phyloP scores from a whole-genome alignment of 2,329 filamentous ascomycete genomes.

The Colletotrichum sp. region DNA sequence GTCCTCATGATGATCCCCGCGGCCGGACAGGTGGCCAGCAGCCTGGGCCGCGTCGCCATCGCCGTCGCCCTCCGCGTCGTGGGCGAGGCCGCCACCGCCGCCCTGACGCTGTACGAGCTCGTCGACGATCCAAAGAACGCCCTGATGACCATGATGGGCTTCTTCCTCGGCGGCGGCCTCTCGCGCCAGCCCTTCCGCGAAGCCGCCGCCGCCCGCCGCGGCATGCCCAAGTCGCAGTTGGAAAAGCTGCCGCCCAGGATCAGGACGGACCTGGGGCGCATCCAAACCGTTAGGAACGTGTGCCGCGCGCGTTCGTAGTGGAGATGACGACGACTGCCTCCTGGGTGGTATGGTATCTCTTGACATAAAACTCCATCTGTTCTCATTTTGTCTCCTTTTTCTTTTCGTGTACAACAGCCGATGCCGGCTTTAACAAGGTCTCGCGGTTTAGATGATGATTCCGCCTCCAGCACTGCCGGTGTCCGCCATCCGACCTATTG shows the following conservation, averaged over 20 bases:
- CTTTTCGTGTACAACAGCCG: background rate
- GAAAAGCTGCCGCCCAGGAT: background rate
- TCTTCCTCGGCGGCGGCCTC: background rate
- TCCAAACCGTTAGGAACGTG: background rate
- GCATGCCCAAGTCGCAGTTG: background rate
- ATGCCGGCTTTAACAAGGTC: background rate
- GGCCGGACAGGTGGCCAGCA: background rate
- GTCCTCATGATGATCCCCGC: conserved; percentile 1
- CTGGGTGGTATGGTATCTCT: background rate
- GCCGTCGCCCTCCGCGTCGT: background rate
- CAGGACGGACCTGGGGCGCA: background rate
- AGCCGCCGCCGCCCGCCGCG: background rate
- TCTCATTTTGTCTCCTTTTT: background rate
- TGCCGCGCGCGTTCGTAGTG: background rate
- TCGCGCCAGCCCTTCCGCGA: background rate
- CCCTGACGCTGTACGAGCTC: background rate
- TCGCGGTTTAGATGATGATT: background rate
- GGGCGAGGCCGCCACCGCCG: background rate
- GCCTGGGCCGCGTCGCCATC: background rate
- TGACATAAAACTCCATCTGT: background rate
- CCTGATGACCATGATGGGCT: background rate
- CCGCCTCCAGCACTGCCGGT: background rate
- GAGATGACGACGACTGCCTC: background rate
- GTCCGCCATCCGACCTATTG: background rate
- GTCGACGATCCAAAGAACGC: background rate